Percentiles rank a stretch among this genome's conserved stretches.
Conservation (phyloP, 345 rosid genomes). For the Geranium brycei region DNA sequence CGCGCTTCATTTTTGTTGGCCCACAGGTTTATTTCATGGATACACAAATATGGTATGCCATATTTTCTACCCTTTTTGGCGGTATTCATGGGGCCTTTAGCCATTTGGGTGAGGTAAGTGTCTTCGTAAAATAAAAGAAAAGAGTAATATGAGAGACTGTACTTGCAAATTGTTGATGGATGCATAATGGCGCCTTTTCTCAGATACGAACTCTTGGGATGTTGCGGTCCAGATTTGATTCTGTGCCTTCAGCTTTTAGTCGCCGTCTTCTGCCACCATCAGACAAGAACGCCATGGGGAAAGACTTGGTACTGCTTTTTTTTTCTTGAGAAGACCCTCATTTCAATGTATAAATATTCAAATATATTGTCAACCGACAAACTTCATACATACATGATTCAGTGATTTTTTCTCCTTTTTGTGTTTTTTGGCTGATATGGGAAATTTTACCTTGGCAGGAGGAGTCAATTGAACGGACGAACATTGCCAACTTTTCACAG, state of each 20-base stretch:
- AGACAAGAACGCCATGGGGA: constrained; percentile 17
- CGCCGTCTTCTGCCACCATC: constrained; percentile 48
- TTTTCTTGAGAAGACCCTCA: no score
- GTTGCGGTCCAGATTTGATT: constrained; percentile 78
- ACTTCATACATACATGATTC: neutral
- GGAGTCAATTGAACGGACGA: constrained; percentile 27
- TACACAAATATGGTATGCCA: constrained; percentile 95
- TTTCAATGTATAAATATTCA: neutral
- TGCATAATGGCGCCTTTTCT: constrained; percentile 4
- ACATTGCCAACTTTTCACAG: constrained; percentile 59
- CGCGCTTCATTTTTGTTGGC: constrained; percentile 12
- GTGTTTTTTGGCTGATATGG: constrained; percentile 7
- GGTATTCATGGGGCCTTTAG: constrained; percentile 93
- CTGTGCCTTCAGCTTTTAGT: constrained; percentile 60
- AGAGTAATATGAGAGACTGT: neutral
- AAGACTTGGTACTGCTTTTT: constrained; percentile 24
- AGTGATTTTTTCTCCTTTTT: neutral
- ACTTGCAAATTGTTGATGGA: constrained; percentile 3
- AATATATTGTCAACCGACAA: no score
- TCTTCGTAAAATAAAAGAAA: neutral
- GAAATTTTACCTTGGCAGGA: constrained; percentile 38
- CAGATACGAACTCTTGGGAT: constrained; percentile 92
- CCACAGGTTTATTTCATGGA: constrained; percentile 88
- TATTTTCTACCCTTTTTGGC: constrained; percentile 86
- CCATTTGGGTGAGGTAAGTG: constrained; percentile 91